Base-by-base conservation (phyloP, 768 basidiomycete species). In the Panaeolus papilionaceus region DNA sequence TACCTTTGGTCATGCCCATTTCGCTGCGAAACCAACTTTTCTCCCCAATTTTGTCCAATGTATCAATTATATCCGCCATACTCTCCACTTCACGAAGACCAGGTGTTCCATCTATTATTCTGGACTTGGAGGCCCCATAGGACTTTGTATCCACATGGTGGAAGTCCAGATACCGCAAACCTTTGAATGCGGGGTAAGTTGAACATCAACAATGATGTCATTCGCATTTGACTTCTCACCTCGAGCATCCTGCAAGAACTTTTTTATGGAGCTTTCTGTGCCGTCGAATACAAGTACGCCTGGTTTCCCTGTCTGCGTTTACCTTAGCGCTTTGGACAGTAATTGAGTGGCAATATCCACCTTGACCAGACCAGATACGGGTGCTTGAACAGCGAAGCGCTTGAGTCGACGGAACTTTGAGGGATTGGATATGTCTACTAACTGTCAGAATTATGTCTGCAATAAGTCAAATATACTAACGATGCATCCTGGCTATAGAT, bases 271-370 rank as follows among this genome's bases (percentile, higher is more conserved):
- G 33, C 74, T 70, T 58, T 77, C 78, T 39, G 70, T 72, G 9
- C 82, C 82, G 26, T 83, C 77, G 63, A 83, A 82, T 7, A 84
- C 77, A 5, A 83, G 76, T 45, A 84, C 77, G 2, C 83, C 83
- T 0, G 83, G 83, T 68, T 76, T 80, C 6, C 83, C 82, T 64
- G 73, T 80, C 81, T 84, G 64, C 8, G 44, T 4, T 18, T 47
- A 62, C 20, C 58, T 63, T 45, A 58, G 20, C 11, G 33, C 20
- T 14, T 20, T 5, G 9, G 16, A 45, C 3, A 58, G 28, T 6
- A 44, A 11, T 63, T 2, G 5, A 40, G 38, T 49, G 7, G 26
- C 8, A 16, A 10, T 33, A 61, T 58, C 2, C 49, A 79, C 82
- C 75, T 84, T 84, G 38, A 80, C 82, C 12, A 82, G 73, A 18